Percentiles rank a stretch among this genome's conserved stretches.
phyloP scores from a whole-genome alignment of 495 filamentous ascomycete genomes.

The Aspergillus affinis region DNA sequence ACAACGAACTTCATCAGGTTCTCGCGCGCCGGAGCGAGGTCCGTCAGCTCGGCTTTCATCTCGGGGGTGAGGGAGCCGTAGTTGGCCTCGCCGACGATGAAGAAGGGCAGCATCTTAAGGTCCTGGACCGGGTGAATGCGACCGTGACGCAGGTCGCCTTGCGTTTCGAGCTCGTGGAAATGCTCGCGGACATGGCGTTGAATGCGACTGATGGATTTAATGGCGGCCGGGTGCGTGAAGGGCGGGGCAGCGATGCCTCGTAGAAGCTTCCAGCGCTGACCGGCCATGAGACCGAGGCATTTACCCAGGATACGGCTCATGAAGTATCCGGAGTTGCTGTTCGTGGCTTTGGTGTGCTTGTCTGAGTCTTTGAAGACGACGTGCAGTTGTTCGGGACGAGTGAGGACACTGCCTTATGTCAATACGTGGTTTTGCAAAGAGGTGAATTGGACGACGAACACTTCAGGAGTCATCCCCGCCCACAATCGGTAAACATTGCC shows the following conservation, averaged over 20 bases:
- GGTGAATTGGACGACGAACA: slow-evolving; percentile 17
- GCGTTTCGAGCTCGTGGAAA: slow-evolving; percentile 3
- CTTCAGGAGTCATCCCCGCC: slow-evolving; percentile 30
- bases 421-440: neutral
- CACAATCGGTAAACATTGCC: slow-evolving; percentile 34
- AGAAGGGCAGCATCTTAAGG: slow-evolving; percentile 36
- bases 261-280: slow-evolving; percentile 19
- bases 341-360: slow-evolving; percentile 29
- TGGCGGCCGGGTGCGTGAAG: slow-evolving; percentile 1
- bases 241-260: slow-evolving; percentile 10
- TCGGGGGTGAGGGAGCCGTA: slow-evolving; percentile 27
- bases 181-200: slow-evolving; percentile 9
- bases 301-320: slow-evolving; percentile 37
- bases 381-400: slow-evolving; percentile 24
- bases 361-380: slow-evolving; percentile 33
- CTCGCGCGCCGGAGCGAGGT: slow-evolving; percentile 26
- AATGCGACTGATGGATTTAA: slow-evolving; percentile 10
- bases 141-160: neutral
- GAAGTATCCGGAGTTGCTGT: slow-evolving; percentile 34
- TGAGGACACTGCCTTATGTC: slow-evolving; percentile 18
- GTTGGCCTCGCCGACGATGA: slow-evolving; percentile 31
- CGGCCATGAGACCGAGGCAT: slow-evolving; percentile 38
- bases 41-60: slow-evolving; percentile 15
- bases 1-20: slow-evolving; percentile 26
- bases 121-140: slow-evolving; percentile 31